Base-by-base conservation (phyloP, 257 asterid species). In the Euphrasia confusa region DNA sequence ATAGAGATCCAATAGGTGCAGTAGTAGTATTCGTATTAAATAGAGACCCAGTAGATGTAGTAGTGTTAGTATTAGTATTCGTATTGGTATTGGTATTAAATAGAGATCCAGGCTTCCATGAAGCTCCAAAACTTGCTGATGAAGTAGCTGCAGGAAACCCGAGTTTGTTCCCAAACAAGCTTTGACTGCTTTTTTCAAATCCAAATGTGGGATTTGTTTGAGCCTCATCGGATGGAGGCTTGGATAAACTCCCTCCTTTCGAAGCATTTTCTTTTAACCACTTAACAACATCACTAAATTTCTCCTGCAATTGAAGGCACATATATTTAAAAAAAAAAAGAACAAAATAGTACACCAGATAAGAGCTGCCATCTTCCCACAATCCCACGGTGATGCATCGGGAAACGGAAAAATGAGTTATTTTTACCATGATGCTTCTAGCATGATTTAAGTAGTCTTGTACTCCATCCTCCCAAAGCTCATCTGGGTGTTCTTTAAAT, bases 381-480 rank as follows among this genome's bases (percentile, higher is more conserved):
- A 30, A 30, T 21, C 24, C 24, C 24, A 21, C 1, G 17, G 2
- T 59, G 52, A 57, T 7, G 55, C 6, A 21, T 53, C 28, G 18
- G 30, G 40, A 60, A 40, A 58, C 42, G 2, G 39, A 5, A 17
- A 52, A 5, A 54, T 1, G 49, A 10, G 12, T 37, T 24, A 14
- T 24, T 44, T 3, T 30, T 79, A 93, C 99, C 97, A 78, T 74
- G 75, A 93, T 85, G 75, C 67, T 72, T 72, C 78, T 80, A 63
- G 97, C 80, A 70, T 93, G 99, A 79, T 72, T 83, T 61, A 87
- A 68, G 78, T 93, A 93, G 74, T 93, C 99, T 75, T 82, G 88
- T 50, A 76, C 75, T 68, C 97, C 99, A 60, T 89, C 99, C 72
- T 85, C 96, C 99, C 99, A 93, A 54, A 93, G 96, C 81, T 89